phyloP scores from a whole-genome alignment of 2,329 filamentous ascomycete genomes.

The Colletotrichum gloeosporioides region DNA sequence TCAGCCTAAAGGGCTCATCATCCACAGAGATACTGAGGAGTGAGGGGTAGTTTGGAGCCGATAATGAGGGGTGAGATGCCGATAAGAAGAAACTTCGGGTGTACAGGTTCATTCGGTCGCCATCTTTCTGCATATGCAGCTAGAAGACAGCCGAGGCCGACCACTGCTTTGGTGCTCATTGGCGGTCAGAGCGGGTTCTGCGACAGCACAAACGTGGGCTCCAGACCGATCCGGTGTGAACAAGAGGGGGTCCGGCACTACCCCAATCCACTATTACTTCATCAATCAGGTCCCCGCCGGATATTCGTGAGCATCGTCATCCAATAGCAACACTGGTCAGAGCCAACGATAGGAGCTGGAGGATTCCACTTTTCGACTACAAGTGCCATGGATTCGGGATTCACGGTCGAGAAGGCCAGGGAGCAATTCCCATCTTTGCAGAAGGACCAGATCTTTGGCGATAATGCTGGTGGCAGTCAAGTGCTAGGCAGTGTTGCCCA shows the following conservation, averaged over 20 bases:
- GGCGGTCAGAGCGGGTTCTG: not conserved
- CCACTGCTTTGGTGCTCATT: not conserved
- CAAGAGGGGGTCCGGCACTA: not conserved
- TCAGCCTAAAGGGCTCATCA: not conserved
- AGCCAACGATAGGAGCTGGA: not conserved
- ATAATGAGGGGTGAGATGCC: not conserved
- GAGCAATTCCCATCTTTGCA: conserved; percentile 71
- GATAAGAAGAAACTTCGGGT: not conserved
- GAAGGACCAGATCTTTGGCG: conserved; percentile 73
- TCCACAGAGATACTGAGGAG: not conserved
- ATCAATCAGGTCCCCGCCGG: not conserved
- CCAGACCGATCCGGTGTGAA: not conserved
- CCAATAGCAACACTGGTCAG: not conserved
- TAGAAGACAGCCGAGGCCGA: not conserved
- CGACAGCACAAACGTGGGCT: not conserved
- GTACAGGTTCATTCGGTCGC: not conserved
- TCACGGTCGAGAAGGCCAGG: conserved; percentile 52
- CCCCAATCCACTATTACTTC: not conserved
- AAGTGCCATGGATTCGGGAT: not conserved
- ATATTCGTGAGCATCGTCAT: not conserved
- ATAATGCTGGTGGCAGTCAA: conserved; percentile 81
- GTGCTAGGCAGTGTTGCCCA: conserved; percentile 61
- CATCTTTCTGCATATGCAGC: not conserved
- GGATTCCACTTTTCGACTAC: not conserved
- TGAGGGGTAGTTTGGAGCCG: not conserved